Evolutionary conservation across 2,329 filamentous ascomycete species (phyloP), one percentile per base, ranked within the genome.

Genomic region (Pyrenophora seminiperda): DNA sequence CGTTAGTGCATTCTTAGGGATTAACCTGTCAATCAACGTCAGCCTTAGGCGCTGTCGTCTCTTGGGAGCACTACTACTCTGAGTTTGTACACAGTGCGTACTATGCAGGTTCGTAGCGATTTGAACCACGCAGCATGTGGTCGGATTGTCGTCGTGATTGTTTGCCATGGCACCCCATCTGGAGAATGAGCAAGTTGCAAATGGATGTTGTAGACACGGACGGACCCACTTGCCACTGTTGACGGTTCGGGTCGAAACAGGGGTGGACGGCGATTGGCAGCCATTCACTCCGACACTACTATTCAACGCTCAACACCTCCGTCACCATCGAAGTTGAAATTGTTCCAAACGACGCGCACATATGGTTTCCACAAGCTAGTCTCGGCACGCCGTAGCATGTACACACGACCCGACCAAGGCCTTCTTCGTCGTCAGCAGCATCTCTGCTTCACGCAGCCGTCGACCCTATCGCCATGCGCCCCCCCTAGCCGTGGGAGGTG

Each of bases 401-500:
- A 24, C 27, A 43, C 39, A n/a, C 40, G 18, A 22, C 32, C 36
- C 30, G 36, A 24, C 30, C 38, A 30, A 32, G 14, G 38, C 43
- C 42, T 24, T 9, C 30, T 3, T 24, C 10, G 7, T 22, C 24
- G 32, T 34, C 33, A 29, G 41, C 50, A n/a, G 29, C 48, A 42
- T 39, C 47, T 46, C 41, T 48, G 50, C 55, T 42, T 42, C 42
- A 50, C 55, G 58, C 55, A 57, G 53, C 42, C 43, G 34, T 53
- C 43, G 42, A 27, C 9, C 24, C 36, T 33, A 52, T 56, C 52
- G 64, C 64, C 53, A 70, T 70, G 66, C 60, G 56, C 52, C 59
- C 41, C 52, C 51, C 62, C 53, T 58, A 58, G 49, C 49, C 59
- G 46, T 46, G 50, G 45, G 41, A 62, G 61, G 64, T 66, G 63